Evolutionary conservation across 2,329 filamentous ascomycete genomes (phyloP).

Genomic region (Xylaria sp.): DNA sequence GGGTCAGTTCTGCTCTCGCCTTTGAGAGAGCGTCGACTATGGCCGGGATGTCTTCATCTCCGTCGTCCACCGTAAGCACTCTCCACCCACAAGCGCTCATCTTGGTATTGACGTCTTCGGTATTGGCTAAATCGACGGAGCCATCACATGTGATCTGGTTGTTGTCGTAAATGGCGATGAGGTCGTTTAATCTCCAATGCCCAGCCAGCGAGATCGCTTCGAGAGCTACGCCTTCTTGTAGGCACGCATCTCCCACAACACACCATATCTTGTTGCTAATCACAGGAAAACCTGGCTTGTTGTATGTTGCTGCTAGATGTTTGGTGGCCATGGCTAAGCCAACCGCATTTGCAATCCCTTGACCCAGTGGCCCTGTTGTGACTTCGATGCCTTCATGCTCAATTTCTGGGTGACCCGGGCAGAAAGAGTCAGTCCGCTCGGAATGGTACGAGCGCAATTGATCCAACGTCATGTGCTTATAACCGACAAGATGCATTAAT

Average conservation of each 20-base stretch:
- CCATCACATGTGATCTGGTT: slow-evolving; percentile 69
- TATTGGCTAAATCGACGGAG: slow-evolving; percentile 56
- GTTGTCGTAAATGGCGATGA: slow-evolving; percentile 67
- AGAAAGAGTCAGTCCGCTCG: slow-evolving; percentile 54
- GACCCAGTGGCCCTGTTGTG: slow-evolving; percentile 67
- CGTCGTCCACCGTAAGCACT: slow-evolving; percentile 62
- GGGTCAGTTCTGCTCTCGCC: slow-evolving; percentile 42
- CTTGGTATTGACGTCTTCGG: slow-evolving; percentile 65
- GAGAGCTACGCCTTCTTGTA: slow-evolving; percentile 64
- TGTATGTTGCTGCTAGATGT: slow-evolving; percentile 62
- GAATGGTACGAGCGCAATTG: slow-evolving; percentile 65
- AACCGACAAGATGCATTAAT: slow-evolving; percentile 62
- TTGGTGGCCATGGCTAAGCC: slow-evolving; percentile 66
- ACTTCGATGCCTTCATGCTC: slow-evolving; percentile 66
- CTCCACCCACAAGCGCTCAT: slow-evolving; percentile 65
- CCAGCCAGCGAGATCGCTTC: slow-evolving; percentile 66
- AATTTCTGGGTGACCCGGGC: slow-evolving; percentile 66
- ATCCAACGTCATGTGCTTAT: slow-evolving; percentile 62
- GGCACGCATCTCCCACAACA: slow-evolving; percentile 59
- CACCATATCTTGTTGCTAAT: slow-evolving; percentile 64
- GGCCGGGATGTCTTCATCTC: slow-evolving; percentile 58
- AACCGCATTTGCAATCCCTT: slow-evolving; percentile 67
- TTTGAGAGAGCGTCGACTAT: slow-evolving; percentile 58
- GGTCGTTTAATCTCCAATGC: slow-evolving; percentile 62
- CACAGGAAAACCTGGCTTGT: slow-evolving; percentile 59